phyloP scores from a whole-genome alignment of 1,284 basidiomycete genomes.

The Tilletia setariae region DNA sequence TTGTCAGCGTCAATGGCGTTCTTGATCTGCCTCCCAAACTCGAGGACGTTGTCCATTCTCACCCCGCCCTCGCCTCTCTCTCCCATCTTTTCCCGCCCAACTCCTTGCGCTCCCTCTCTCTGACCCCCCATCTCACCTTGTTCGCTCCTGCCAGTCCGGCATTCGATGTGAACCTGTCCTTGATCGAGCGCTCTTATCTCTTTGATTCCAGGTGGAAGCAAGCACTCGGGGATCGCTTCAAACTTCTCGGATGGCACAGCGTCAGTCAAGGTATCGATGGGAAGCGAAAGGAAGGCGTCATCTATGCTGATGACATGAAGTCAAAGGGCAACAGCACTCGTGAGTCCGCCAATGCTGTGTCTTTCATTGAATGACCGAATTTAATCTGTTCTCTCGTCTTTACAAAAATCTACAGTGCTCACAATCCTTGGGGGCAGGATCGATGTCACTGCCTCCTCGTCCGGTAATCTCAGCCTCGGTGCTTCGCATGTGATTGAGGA shows the following conservation, averaged over 20 bases:
- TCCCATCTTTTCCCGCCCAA: conserved; percentile 51
- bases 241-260: conserved; percentile 48
- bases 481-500: conserved; percentile 36
- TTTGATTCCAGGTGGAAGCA: conserved; percentile 30
- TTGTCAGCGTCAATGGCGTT: conserved; percentile 73
- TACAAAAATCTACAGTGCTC: conserved; percentile 23
- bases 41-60: conserved; percentile 37
- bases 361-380: too few relatives aligned
- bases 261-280: conserved; percentile 36
- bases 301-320: conserved; percentile 6
- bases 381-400: not conserved
- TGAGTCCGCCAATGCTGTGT: not conserved
- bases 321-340: not conserved
- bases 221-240: conserved; percentile 40
- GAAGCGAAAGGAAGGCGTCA: not conserved
- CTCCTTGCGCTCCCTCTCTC: conserved; percentile 34
- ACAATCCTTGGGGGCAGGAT: conserved; percentile 46
- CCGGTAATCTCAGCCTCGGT: conserved; percentile 27
- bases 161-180: conserved; percentile 59
- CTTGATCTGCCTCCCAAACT: conserved; percentile 69
- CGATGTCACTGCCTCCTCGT: conserved; percentile 20
- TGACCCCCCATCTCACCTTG: conserved; percentile 69
- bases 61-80: conserved; percentile 44
- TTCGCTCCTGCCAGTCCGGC: conserved; percentile 85
- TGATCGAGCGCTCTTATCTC: conserved; percentile 42